Evolutionary conservation across 2,329 filamentous ascomycete species (phyloP).

Genomic region (Venturia oleaginea): DNA sequence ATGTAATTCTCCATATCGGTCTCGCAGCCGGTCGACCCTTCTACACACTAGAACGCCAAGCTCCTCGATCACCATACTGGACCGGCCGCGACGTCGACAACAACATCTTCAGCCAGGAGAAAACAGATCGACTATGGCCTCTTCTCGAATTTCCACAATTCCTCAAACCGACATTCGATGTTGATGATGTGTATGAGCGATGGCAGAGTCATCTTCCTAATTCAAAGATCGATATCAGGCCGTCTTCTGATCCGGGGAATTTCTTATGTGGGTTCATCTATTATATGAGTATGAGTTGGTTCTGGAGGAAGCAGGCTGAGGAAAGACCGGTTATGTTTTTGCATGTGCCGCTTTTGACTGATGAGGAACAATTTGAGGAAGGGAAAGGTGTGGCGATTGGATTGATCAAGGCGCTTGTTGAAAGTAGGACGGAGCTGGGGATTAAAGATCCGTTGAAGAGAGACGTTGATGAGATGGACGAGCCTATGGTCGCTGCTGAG

Average conservation of each 20-base stretch:
- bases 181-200: conserved; percentile 23
- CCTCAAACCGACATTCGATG: conserved; percentile 26
- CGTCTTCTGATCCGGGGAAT: conserved; percentile 33
- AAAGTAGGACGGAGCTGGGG: conserved; percentile 19
- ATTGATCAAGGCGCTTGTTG: conserved; percentile 29
- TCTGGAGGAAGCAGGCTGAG: conserved; percentile 18
- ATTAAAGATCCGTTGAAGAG: conserved; percentile 9
- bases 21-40: conserved; percentile 27
- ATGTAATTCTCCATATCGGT: conserved; percentile 30
- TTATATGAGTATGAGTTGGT: conserved; percentile 30
- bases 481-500: neutral
- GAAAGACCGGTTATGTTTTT: conserved; percentile 32
- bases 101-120: conserved; percentile 19
- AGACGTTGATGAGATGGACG: neutral
- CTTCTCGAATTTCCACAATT: conserved; percentile 19
- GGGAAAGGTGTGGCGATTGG: conserved; percentile 25
- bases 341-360: conserved; percentile 32
- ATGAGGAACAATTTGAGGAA: conserved; percentile 23
- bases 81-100: conserved; percentile 25
- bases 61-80: conserved; percentile 19
- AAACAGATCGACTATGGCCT: conserved; percentile 18
- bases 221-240: conserved; percentile 18
- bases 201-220: conserved; percentile 18
- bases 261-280: conserved; percentile 39
- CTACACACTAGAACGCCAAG: conserved; percentile 27